These are phyloP conservation scores for Wickerhamiella sorbophila DNA, from an alignment of 805 yeast genomes.

Conservation along the genomic window DNA sequence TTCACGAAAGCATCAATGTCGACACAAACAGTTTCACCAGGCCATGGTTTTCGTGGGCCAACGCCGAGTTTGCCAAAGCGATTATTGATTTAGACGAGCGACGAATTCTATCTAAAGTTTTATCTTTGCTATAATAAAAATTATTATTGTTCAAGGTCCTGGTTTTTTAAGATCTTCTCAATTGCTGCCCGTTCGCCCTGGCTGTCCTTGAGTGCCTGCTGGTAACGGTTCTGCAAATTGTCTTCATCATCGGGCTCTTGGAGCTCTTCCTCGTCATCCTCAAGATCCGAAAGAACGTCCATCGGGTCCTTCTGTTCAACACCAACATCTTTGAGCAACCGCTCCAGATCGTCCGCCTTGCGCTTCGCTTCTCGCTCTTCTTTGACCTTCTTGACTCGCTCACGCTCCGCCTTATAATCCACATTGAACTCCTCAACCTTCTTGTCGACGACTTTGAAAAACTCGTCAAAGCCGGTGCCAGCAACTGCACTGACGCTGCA, in stretches of 20 bases:
- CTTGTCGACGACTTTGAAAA: conserved; percentile 65
- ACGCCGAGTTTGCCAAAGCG: conserved; percentile 79
- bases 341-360: conserved; percentile 54
- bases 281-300: conserved; percentile 41
- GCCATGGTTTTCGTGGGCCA: conserved; percentile 92
- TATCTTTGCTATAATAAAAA: background rate
- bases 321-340: conserved; percentile 79
- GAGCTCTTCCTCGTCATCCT: conserved; percentile 27
- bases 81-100: conserved; percentile 59
- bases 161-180: conserved; percentile 11
- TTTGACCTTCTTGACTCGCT: conserved; percentile 59
- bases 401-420: conserved; percentile 76
- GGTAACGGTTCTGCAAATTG: conserved; percentile 52
- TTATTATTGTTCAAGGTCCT: background rate
- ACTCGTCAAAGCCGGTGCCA: conserved; percentile 89
- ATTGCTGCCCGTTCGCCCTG: conserved; percentile 10
- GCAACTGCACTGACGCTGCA: conserved; percentile 88
- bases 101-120: conserved; percentile 8
- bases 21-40: conserved; percentile 47
- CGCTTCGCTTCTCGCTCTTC: conserved; percentile 58
- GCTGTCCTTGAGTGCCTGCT: conserved; percentile 38
- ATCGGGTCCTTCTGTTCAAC: conserved; percentile 35
- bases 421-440: conserved; percentile 80
- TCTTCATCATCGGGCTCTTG: conserved; percentile 16
- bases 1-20: conserved; percentile 73